Evolutionary conservation across 225 moss, liverwort and hornwort genomes (phyloP).

Genomic region (Marchantia paleacea): DNA sequence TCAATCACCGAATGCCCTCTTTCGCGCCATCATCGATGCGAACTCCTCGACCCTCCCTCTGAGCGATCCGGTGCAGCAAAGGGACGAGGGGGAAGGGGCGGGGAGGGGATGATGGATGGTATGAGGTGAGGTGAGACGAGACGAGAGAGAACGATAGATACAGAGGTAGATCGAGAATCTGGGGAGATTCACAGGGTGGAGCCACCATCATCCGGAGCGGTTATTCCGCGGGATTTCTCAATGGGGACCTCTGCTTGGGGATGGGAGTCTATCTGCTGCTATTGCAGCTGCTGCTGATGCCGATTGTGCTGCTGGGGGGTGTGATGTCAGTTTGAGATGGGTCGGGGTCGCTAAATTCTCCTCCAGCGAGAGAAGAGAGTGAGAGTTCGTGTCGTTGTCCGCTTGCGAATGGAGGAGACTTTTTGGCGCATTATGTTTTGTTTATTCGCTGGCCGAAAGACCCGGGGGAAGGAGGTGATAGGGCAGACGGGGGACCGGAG

Average conservation of each 20-base stretch:
- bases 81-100: neutral
- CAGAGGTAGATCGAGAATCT: neutral
- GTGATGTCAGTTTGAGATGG: too few relatives aligned
- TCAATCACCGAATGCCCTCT: neutral
- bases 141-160: neutral
- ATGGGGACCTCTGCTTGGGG: neutral
- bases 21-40: neutral
- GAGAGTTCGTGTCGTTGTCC: neutral
- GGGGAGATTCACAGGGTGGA: neutral
- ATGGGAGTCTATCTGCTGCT: neutral
- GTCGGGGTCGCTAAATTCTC: neutral
- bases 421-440: constrained; percentile 1
- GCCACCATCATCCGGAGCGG: neutral
- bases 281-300: neutral
- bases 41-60: too few relatives aligned
- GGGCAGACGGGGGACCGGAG: constrained; percentile 8
- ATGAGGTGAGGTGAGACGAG: neutral
- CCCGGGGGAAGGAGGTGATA: neutral
- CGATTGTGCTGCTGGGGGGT: neutral
- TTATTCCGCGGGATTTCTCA: neutral
- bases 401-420: neutral
- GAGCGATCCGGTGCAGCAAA: neutral
- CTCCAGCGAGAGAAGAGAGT: too few relatives aligned
- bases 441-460: constrained; percentile 6
- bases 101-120: neutral